phyloP scores from a whole-genome alignment of 169 alveolate genomes.

The Hepatocystis sp. region DNA sequence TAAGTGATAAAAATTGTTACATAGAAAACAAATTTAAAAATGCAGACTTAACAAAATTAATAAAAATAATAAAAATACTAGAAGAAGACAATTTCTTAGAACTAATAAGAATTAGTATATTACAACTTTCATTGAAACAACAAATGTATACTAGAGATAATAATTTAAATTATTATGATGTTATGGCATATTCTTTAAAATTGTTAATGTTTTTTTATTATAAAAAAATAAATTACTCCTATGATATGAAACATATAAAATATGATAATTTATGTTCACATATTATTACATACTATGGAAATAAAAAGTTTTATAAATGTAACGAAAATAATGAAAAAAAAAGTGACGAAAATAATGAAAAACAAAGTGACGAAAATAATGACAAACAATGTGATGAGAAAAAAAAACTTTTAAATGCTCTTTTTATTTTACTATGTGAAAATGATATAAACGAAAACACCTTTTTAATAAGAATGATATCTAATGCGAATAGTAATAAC shows the following conservation, averaged over 20 bases:
- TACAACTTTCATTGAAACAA: not conserved
- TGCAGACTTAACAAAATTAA: constrained; percentile 4
- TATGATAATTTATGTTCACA: not conserved
- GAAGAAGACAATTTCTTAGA: constrained; percentile 6
- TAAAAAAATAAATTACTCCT: not conserved
- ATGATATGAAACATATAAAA: not conserved
- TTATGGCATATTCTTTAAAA: constrained; percentile 20
- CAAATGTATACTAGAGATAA: constrained; percentile 4
- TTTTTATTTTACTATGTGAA: constrained; percentile 33
- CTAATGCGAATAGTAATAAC: constrained; percentile 7
- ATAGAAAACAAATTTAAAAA: not conserved
- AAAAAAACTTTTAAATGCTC: constrained; percentile 17
- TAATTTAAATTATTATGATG: constrained; percentile 10
- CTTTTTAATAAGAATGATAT: constrained; percentile 36
- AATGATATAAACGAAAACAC: constrained; percentile 36
- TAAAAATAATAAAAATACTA: constrained; percentile 6
- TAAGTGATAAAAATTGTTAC: constrained; percentile 1
- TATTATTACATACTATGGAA: not conserved
- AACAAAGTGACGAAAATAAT: not conserved
- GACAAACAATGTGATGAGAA: not conserved
- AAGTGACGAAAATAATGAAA: not conserved
- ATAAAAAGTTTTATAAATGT: not conserved
- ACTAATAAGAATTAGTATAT: constrained; percentile 18
- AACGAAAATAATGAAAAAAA: not conserved
- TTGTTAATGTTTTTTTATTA: not conserved